Conservation (phyloP, 2,329 filamentous ascomycete species). For the Rhynchosporium graminicola region DNA sequence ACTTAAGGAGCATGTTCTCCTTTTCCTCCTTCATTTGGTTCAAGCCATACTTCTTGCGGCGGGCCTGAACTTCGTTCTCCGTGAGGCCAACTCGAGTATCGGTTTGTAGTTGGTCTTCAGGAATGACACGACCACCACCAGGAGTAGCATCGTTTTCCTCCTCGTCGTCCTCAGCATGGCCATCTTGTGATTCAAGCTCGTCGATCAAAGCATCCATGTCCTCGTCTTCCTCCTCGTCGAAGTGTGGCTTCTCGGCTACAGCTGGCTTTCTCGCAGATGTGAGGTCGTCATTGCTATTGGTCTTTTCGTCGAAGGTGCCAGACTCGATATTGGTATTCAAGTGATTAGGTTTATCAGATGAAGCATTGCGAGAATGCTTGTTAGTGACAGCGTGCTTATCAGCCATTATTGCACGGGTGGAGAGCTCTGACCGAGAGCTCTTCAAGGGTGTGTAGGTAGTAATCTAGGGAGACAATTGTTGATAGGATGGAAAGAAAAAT, state of each 20-base stretch:
- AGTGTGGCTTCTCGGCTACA: conserved; percentile 12
- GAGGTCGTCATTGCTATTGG: conserved; percentile 42
- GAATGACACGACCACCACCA: conserved; percentile 60
- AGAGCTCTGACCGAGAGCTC: background rate
- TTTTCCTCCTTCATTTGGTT: conserved; percentile 94
- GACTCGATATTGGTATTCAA: conserved; percentile 66
- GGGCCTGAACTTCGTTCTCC: conserved; percentile 63
- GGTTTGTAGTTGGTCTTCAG: conserved; percentile 77
- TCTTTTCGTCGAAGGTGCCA: conserved; percentile 66
- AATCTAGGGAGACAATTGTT: conserved; percentile 12
- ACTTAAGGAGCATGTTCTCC: conserved; percentile 82
- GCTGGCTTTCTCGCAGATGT: conserved; percentile 33
- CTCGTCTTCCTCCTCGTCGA: conserved; percentile 73
- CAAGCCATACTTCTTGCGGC: conserved; percentile 73
- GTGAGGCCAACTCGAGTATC: conserved; percentile 73
- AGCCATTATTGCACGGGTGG: conserved; percentile 28
- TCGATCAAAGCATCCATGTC: conserved; percentile 86
- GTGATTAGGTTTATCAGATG: conserved; percentile 34
- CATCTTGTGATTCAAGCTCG: conserved; percentile 82
- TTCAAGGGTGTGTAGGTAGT: conserved; percentile 1
- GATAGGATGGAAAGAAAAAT: conserved; percentile 3
- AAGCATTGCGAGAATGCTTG: conserved; percentile 23
- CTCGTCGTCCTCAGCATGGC: conserved; percentile 64
- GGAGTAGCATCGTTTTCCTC: conserved; percentile 54
- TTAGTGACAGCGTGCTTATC: conserved; percentile 29